These are phyloP conservation scores for Trichoderma lentiforme DNA, from an alignment of 2,329 filamentous ascomycete species.

Conservation along the genomic window DNA sequence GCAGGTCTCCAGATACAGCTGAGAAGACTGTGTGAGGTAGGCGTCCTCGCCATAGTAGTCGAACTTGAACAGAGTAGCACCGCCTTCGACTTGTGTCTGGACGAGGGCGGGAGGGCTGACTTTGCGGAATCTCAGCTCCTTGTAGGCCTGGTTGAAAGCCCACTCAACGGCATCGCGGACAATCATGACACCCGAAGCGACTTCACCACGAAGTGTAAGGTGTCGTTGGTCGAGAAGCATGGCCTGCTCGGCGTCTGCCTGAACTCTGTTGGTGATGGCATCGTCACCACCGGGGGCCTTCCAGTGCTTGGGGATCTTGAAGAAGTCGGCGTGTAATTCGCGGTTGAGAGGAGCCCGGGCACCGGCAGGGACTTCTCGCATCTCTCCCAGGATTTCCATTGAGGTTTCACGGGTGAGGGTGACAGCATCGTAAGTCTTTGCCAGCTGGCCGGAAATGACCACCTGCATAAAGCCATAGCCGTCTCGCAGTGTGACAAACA, in stretches of 20 bases:
- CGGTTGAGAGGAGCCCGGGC: constrained; percentile 78
- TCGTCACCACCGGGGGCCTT: constrained; percentile 83
- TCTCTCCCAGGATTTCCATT: constrained; percentile 77
- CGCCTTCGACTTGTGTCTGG: constrained; percentile 92
- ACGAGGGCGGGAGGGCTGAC: constrained; percentile 88
- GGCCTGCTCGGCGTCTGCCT: constrained; percentile 53
- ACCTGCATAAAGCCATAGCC: constrained; percentile 54
- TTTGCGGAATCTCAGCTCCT: constrained; percentile 73
- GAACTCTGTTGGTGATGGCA: constrained; percentile 78
- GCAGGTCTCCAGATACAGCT: constrained; percentile 95
- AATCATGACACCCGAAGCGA: constrained; percentile 79
- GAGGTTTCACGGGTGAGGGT: constrained; percentile 86
- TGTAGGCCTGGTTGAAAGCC: constrained; percentile 76
- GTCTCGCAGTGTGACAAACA: constrained; percentile 82
- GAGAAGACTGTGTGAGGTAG: constrained; percentile 93
- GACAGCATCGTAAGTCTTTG: constrained; percentile 87
- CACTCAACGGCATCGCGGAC: constrained; percentile 77
- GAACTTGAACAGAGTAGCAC: constrained; percentile 84
- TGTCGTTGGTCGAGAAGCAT: constrained; percentile 76
- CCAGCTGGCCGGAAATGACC: constrained; percentile 66
- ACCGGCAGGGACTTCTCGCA: constrained; percentile 75
- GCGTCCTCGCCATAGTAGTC: constrained; percentile 86
- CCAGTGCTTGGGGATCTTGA: constrained; percentile 62
- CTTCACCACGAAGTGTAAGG: constrained; percentile 80
- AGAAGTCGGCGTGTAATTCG: constrained; percentile 89